These are phyloP conservation scores for Cyberlindnera mycetangii DNA, from an alignment of 805 yeast genomes.

Conservation along the genomic window DNA sequence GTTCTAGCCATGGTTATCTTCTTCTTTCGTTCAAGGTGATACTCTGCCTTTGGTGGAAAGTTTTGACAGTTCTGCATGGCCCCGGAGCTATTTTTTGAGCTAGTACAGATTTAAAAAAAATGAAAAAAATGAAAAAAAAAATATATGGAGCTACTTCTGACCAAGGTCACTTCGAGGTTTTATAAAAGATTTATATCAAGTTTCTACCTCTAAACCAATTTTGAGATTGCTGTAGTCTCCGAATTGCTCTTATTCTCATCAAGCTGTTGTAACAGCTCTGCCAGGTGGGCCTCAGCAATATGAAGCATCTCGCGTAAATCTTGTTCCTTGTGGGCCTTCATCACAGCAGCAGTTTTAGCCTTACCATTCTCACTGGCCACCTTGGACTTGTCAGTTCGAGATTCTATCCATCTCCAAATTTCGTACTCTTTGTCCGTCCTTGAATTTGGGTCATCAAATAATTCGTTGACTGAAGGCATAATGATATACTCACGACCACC, in stretches of 20 bases:
- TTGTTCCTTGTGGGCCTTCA: conserved; percentile 21
- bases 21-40: too few relatives aligned
- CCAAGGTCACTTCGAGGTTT: too few relatives aligned
- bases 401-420: conserved; percentile 30
- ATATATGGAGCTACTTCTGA: too few relatives aligned
- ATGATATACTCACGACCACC: conserved; percentile 23
- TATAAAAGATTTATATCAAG: too few relatives aligned
- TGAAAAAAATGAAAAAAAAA: not conserved
- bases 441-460: conserved; percentile 2
- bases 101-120: not conserved
- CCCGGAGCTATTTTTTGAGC: not conserved
- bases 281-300: conserved; percentile 22
- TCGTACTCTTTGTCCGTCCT: conserved; percentile 22
- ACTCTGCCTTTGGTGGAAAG: too few relatives aligned
- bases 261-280: conserved; percentile 10
- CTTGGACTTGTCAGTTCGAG: conserved; percentile 8
- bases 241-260: not conserved
- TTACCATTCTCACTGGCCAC: conserved; percentile 1
- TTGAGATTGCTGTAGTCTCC: not conserved
- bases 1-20: conserved; percentile 31
- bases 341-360: not conserved
- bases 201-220: not conserved
- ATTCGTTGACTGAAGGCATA: conserved; percentile 20
- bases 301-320: conserved; percentile 24
- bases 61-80: too few relatives aligned